Conservation (phyloP, 2,329 filamentous ascomycete species). For the Aureobasidium sp. region DNA sequence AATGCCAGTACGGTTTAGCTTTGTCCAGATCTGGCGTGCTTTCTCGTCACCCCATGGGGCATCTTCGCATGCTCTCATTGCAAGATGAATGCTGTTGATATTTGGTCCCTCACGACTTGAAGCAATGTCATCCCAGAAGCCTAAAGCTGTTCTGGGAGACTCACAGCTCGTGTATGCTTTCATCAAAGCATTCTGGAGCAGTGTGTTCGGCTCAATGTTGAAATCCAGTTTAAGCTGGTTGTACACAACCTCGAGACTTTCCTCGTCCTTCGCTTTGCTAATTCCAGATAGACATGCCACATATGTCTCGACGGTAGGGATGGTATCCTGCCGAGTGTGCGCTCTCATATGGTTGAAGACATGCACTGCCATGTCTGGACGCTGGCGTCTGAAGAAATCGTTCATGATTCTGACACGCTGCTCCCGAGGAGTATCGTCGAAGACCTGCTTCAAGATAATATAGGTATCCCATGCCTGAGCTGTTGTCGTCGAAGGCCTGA, state of each 20-base stretch:
- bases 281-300: constrained; percentile 70
- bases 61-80: constrained; percentile 72
- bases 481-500: constrained; percentile 56
- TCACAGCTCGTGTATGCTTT: constrained; percentile 70
- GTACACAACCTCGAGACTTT: constrained; percentile 68
- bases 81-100: constrained; percentile 70
- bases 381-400: constrained; percentile 76
- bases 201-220: constrained; percentile 68
- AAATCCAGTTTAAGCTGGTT: constrained; percentile 93
- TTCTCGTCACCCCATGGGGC: constrained; percentile 39
- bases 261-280: constrained; percentile 31
- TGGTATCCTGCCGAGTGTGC: constrained; percentile 54
- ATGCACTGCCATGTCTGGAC: constrained; percentile 76
- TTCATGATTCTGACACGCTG: constrained; percentile 70
- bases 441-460: constrained; percentile 50
- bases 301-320: constrained; percentile 70
- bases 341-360: constrained; percentile 94
- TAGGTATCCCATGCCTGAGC: constrained; percentile 57
- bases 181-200: constrained; percentile 78
- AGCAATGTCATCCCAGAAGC: constrained; percentile 81
- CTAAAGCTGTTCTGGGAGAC: constrained; percentile 58
- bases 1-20: constrained; percentile 67
- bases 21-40: constrained; percentile 58
- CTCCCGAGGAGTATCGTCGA: constrained; percentile 56
- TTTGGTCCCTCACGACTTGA: constrained; percentile 78